A percentile compares a stretch with the other conserved stretches of the same genome.
Evolutionary conservation across 2,329 filamentous ascomycete species (phyloP).

Genomic region (Harringtonia lauricola): DNA sequence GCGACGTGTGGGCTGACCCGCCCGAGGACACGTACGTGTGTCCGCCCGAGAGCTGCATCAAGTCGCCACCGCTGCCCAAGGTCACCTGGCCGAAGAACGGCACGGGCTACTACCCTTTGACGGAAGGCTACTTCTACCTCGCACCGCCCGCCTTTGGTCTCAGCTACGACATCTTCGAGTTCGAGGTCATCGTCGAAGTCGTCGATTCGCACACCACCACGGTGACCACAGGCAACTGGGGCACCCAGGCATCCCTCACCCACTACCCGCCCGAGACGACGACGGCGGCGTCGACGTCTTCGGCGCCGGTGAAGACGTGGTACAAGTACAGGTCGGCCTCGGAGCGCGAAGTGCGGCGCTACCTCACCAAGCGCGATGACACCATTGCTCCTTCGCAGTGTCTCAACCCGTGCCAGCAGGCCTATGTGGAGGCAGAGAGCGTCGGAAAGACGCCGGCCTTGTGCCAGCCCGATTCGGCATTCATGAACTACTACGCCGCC

Average conservation of each 20-base stretch:
- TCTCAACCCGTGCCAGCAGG: constrained; percentile 40
- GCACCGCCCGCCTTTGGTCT: constrained; percentile 51
- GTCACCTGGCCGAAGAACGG: constrained; percentile 31
- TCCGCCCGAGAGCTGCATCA: constrained; percentile 30
- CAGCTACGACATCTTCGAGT: constrained; percentile 48
- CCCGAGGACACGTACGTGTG: constrained; percentile 37
- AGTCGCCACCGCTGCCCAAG: constrained; percentile 23
- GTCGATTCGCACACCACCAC: constrained; percentile 24
- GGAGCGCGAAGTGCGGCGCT: background rate
- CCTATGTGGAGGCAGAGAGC: constrained; percentile 30
- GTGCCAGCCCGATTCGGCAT: constrained; percentile 32
- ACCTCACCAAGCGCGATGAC: background rate
- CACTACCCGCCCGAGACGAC: constrained; percentile 21
- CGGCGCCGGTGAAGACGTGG: background rate
- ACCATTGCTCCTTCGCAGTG: constrained; percentile 32
- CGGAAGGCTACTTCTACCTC: constrained; percentile 52
- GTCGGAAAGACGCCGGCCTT: constrained; percentile 36
- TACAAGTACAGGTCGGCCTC: no score
- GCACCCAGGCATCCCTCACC: constrained; percentile 36
- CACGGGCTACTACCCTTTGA: constrained; percentile 40
- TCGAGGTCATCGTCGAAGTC: constrained; percentile 25
- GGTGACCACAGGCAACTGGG: constrained; percentile 44
- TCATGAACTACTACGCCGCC: constrained; percentile 19
- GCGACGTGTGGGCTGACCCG: constrained; percentile 38
- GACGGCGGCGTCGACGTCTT: constrained; percentile 2